Base-by-base conservation (phyloP, 306 rosid genomes). In the Vigna nakashimae region DNA sequence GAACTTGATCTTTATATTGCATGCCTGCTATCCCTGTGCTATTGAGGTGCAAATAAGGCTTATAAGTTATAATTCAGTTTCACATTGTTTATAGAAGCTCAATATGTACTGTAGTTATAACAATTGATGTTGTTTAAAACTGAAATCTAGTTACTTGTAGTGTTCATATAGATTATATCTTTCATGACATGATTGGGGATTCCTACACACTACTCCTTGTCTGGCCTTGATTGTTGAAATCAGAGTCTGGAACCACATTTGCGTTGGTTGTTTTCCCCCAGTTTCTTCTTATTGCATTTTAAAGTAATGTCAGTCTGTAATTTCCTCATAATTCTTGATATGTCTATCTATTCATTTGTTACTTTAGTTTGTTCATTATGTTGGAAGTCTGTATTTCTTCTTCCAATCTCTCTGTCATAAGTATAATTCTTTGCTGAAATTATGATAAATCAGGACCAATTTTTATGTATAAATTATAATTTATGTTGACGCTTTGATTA, bases 361-460 rank as follows among this genome's bases (percentile, higher is more conserved):
- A 51, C 22, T 74, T 74, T 32, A 51, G 49, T 36, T 48, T 43
- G 34, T 73, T 63, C 56, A 74, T 17, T 60, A 13, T 48, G 38
- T 45, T 79, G 63, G 20, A 15, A 1, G 30, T 32, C 42, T 14
- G 13, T 36, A 43, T 59, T 42, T 58, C 40, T 40, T 32, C 76
- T 73, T 67, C 59, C 70, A 59, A 28, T 77, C 24, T 15, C n/a
- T 65, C 50, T 58, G 58, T 40, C 50, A 45, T 34, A 24, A 66
- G 65, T 58, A 38, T 59, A 43, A 26, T 52, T 85, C 74, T 73
- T 70, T 74, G 43, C 60, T 46, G 48, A 68, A 60, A 40, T 69
- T 62, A 65, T 17, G 62, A 67, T 72, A 13, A 22, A 17, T 18
- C 45, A 8, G 40, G 58, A 52, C 69, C 12, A 6, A 18, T 18